A percentile compares a stretch with the other conserved stretches of the same genome.
Conservation (phyloP, 1,284 basidiomycete species). For the Trichosporon asahii region DNA sequence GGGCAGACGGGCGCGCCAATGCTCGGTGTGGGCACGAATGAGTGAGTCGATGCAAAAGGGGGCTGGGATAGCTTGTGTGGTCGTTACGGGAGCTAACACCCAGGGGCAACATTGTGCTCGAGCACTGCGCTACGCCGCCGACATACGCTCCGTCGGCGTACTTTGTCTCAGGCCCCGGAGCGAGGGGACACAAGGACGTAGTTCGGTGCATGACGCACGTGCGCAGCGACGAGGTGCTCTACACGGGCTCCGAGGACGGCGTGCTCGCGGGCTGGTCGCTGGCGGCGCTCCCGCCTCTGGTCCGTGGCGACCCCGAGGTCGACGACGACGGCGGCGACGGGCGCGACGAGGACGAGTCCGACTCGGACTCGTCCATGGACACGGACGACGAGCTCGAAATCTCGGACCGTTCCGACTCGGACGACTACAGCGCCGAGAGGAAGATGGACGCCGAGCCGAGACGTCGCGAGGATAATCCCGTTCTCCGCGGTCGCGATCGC, state of each 20-base stretch:
- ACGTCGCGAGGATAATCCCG: conserved; percentile 11
- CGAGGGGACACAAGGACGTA: conserved; percentile 49
- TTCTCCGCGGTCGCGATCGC: conserved; percentile 7
- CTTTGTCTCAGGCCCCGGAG: conserved; percentile 39
- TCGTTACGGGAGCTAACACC: conserved; percentile 14
- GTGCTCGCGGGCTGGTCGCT: conserved; percentile 52
- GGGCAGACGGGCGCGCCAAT: conserved; percentile 38
- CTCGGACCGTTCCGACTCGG: conserved; percentile 42
- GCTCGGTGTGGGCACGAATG: conserved; percentile 44
- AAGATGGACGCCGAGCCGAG: conserved; percentile 8
- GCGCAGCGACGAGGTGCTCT: conserved; percentile 44
- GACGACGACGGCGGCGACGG: conserved; percentile 46
- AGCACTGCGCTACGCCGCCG: conserved; percentile 31
- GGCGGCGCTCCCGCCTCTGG: conserved; percentile 32
- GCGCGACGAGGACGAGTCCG: conserved; percentile 32
- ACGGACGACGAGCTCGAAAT: conserved; percentile 16
- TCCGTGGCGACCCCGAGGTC: conserved; percentile 41
- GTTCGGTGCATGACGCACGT: conserved; percentile 50
- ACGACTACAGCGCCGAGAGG: conserved; percentile 13
- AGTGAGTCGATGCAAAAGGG: conserved; percentile 30
- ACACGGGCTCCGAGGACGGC: conserved; percentile 52
- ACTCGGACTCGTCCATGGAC: conserved; percentile 36
- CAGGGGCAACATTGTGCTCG: conserved; percentile 49
- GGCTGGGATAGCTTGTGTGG: too few relatives aligned
- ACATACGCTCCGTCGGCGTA: conserved; percentile 44